Conservation (phyloP, 345 rosid species). For the Corchorus olitorius region DNA sequence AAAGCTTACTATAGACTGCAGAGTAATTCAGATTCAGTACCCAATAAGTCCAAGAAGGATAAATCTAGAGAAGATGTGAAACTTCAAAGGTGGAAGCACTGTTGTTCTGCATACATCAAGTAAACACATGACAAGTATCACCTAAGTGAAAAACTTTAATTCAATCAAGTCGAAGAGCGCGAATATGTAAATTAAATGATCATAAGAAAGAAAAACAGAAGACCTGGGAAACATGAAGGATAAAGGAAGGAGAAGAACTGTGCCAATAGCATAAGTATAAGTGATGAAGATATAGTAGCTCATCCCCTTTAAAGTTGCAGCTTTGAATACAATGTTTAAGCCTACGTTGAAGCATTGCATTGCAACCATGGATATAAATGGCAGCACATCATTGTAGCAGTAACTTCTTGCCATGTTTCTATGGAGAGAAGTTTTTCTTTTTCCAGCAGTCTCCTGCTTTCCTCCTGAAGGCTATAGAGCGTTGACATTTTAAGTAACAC, state of each 20-base stretch:
- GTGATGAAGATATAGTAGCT: slow-evolving; percentile 22
- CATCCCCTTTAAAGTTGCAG: slow-evolving; percentile 22
- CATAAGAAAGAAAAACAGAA: not conserved
- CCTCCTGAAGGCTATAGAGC: no score
- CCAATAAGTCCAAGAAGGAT: slow-evolving; percentile 32
- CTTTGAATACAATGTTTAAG: slow-evolving; percentile 34
- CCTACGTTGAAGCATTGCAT: slow-evolving; percentile 30
- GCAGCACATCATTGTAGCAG: slow-evolving; percentile 27
- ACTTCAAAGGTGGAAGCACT: slow-evolving; percentile 36
- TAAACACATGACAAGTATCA: not conserved
- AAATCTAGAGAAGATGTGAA: slow-evolving; percentile 24
- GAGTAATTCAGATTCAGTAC: slow-evolving; percentile 8
- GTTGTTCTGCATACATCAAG: slow-evolving; percentile 25
- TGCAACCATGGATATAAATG: slow-evolving; percentile 30
- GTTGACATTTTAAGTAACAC: no score
- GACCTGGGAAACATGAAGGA: slow-evolving; percentile 24
- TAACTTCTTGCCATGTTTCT: slow-evolving; percentile 11
- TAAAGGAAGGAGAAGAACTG: slow-evolving; percentile 35
- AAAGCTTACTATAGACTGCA: no score
- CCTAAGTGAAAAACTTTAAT: not conserved
- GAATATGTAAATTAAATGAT: not conserved
- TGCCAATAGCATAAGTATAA: slow-evolving; percentile 30
- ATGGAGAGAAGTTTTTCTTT: no score
- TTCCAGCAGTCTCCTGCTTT: not conserved
- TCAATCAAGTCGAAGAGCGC: not conserved